Base-by-base conservation (phyloP, 176 grass and related monocot genomes). In the Aegilops sharonensis region DNA sequence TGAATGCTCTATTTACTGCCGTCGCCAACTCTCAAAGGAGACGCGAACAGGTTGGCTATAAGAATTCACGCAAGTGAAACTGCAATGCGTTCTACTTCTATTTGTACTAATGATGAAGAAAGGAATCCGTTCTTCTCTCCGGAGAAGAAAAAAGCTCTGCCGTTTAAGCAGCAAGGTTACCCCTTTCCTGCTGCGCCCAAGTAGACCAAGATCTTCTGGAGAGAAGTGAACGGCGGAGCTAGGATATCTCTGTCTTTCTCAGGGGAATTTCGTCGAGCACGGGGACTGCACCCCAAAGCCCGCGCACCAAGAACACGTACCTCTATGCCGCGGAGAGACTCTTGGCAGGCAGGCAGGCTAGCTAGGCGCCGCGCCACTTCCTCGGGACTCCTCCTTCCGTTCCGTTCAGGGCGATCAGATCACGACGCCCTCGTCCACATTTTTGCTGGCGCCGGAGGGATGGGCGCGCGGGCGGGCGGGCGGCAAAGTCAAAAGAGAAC, bases 191-290 rank as follows among this genome's bases (percentile, higher is more conserved):
- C 30, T 13, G 11, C 43, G 0, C 43, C 43, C 11, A 27, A 13
- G 42, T 1, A 45, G 42, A 45, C 42, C 42, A 12, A 47, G 9
- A 11, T 9, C 40, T 0, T 3, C 40, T 1, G 42, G 11, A 34
- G 30, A 31, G 29, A 54, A 69, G 8, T 13, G 21, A 43, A 2
- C 5, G 3, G 12, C 34, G 14, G 68, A 12, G 17, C 4, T 40
- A 32, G 48, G 78, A 11, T 25, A 10, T 9, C 3, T 4, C 6
- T 9, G 20, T 59, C 78, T 68, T 14, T 27, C 71, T 18, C 21
- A 4, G 64, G 21, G 65, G 43, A 67, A 84, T 84, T 84, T 30
- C 66, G 5, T 40, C 80, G 23, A 84, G 40, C 89, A 73, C 1
- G n/a, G 3, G 8, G 23, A 2, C 32, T 0, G 78, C 80, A 48